Conservation (phyloP, 257 asterid genomes). For the Gynochthodes officinalis region DNA sequence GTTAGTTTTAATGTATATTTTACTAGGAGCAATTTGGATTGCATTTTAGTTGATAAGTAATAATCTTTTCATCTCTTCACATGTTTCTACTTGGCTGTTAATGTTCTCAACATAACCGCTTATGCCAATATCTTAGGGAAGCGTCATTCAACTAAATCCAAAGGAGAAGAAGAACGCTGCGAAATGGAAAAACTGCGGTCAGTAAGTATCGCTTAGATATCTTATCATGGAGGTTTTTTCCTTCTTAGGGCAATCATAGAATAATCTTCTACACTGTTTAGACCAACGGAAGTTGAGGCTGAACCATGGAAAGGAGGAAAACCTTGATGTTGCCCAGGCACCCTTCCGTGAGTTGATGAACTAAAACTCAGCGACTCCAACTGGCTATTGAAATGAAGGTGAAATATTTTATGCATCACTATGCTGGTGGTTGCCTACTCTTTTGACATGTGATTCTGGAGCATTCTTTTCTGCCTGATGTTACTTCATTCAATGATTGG, state of each 20-base stretch:
- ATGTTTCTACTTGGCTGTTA: neutral
- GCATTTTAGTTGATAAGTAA: neutral
- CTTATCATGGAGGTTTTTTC: neutral
- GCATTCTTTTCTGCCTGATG: neutral
- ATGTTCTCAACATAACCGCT: neutral
- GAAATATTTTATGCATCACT: constrained; percentile 24
- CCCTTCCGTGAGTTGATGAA: constrained; percentile 46
- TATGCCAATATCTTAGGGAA: constrained; percentile 42
- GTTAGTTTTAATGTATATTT: neutral
- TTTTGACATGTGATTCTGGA: neutral
- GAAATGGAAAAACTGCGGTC: constrained; percentile 51
- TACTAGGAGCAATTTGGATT: neutral
- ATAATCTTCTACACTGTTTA: constrained; percentile 27
- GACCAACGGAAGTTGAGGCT: constrained; percentile 51
- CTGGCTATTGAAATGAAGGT: constrained; percentile 67
- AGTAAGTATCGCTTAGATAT: constrained; percentile 51
- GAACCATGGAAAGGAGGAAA: constrained; percentile 62
- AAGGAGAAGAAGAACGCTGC: constrained; percentile 41
- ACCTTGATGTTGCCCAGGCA: constrained; percentile 47
- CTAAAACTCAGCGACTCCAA: constrained; percentile 53
- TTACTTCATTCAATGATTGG: constrained; percentile 7
- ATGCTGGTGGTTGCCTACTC: neutral
- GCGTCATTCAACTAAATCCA: constrained; percentile 38
- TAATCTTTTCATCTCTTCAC: neutral
- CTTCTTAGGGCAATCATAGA: neutral